These are phyloP conservation scores for Aristolochia fimbriata DNA, from an alignment of 164 flowering plant genomes.

Conservation along the genomic window DNA sequence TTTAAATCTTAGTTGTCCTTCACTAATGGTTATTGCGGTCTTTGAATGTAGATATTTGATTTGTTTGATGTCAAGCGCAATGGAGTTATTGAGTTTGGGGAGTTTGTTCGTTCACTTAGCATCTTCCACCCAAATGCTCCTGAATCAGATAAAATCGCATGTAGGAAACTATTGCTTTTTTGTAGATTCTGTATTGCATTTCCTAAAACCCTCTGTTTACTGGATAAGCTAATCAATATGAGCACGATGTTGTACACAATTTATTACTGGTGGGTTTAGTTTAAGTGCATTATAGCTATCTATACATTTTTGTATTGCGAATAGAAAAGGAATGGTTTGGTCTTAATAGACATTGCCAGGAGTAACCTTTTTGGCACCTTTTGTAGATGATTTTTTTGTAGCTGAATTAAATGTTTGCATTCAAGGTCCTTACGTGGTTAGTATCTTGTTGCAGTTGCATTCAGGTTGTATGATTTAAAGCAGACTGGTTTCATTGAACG, in stretches of 20 bases:
- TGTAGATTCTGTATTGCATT: no score
- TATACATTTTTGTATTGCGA: no score
- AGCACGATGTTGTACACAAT: no score
- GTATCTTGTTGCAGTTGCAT: slow-evolving; percentile 49
- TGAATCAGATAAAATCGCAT: slow-evolving; percentile 42
- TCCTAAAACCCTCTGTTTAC: no score
- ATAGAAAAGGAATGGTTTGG: no score
- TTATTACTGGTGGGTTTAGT: no score
- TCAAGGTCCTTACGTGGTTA: not conserved
- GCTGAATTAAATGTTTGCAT: not conserved
- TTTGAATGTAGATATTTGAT: slow-evolving; percentile 57
- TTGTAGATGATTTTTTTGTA: not conserved
- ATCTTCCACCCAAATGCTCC: slow-evolving; percentile 78
- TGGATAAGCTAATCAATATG: no score
- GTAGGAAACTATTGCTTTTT: slow-evolving; percentile 26
- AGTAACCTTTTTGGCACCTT: not conserved
- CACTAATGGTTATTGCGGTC: not conserved
- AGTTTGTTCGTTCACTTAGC: slow-evolving; percentile 69
- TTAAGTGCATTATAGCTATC: no score
- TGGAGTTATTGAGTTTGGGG: slow-evolving; percentile 92
- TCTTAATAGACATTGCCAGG: no score
- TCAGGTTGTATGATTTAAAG: slow-evolving; percentile 61
- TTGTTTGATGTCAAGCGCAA: slow-evolving; percentile 67
- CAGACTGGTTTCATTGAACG: slow-evolving; percentile 74
- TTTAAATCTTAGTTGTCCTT: not conserved